Evolutionary conservation across 1,284 basidiomycete genomes (phyloP), one percentile per base, ranked within the genome.

Genomic region (Coriolopsis trogii): DNA sequence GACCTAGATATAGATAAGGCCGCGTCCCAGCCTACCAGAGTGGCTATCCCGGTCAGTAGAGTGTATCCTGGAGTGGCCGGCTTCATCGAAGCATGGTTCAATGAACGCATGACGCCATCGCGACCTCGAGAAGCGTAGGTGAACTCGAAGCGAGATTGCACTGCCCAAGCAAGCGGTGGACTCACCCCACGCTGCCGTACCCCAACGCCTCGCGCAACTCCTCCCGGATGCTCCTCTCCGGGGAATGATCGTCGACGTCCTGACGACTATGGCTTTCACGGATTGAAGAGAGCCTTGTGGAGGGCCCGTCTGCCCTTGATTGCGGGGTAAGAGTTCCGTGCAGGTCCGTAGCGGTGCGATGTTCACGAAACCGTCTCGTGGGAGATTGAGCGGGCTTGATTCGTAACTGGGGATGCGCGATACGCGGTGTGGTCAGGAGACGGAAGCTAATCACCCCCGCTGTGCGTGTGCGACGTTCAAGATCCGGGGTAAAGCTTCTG

Each of bases 401-500:
- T 18, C n/a, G 23, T 21, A 42, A 31, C 8, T 23, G 28, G 28
- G 41, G 47, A 34, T 12, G 37, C 24, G 26, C 45, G 41, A 41
- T 44, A 36, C 26, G 48, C 28, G 40, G 18, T 24, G 46, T 16
- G 43, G 52, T 58, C 56, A 58, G 49, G 49, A 43, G 51, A 53
- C 52, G 38, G 45, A 40, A 45, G 37, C 34, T 28, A 51, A 46
- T 29, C 39, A 28, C 30, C 43, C 41, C 41, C 49, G 49, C 51
- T 45, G 46, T 36, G 34, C 20, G 30, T 18, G 20, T 46, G 37
- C 28, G 13, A 21, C 33, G 26, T 46, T 15, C 34, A 52, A 58
- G 56, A 59, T 59, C 57, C 57, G 57, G 43, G 24, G 41, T 24
- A 47, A 36, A 16, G 29, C 28, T 30, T 25, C 13, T 21, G 39